phyloP scores from a whole-genome alignment of 495 filamentous ascomycete species.

The Podospora sp. region DNA sequence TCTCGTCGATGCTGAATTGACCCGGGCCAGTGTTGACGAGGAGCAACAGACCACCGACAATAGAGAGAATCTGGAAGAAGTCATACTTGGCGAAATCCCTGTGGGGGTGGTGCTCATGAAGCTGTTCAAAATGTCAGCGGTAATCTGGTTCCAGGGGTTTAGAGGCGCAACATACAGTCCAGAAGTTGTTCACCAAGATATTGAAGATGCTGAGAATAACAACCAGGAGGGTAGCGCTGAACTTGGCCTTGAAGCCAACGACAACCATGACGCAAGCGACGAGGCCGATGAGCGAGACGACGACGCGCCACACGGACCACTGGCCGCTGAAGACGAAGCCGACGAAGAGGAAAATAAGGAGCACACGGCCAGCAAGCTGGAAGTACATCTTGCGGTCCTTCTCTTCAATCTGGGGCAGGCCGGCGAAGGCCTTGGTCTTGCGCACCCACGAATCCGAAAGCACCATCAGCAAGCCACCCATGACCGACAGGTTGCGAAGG shows the following conservation, averaged over 20 bases:
- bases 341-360: conserved; percentile 94
- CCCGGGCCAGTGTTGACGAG: conserved; percentile 98
- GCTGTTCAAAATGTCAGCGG: too few species aligned
- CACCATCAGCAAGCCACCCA: conserved; percentile 96
- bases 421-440: conserved; percentile 95
- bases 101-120: conserved; percentile 96
- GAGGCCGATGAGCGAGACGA: conserved; percentile 80
- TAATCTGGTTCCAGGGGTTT: too few species aligned
- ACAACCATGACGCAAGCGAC: conserved; percentile 98
- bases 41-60: conserved; percentile 92
- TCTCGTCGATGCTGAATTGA: conserved; percentile 97
- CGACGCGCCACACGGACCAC: conserved; percentile 83
- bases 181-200: conserved; percentile 98
- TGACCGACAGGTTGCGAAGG: conserved; percentile 95
- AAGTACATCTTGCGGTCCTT: conserved; percentile 99
- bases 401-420: conserved; percentile 90
- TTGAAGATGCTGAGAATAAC: conserved; percentile 96
- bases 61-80: conserved; percentile 99
- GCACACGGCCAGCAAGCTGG: conserved; percentile 93
- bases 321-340: conserved; percentile 95
- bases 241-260: conserved; percentile 99
- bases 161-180: conserved; percentile 89
- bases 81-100: conserved; percentile 99
- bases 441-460: conserved; percentile 96
- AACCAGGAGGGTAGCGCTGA: conserved; percentile 90